Evolutionary conservation across 106 monocot species (phyloP).

Genomic region (Apostasia shenzhenica): DNA sequence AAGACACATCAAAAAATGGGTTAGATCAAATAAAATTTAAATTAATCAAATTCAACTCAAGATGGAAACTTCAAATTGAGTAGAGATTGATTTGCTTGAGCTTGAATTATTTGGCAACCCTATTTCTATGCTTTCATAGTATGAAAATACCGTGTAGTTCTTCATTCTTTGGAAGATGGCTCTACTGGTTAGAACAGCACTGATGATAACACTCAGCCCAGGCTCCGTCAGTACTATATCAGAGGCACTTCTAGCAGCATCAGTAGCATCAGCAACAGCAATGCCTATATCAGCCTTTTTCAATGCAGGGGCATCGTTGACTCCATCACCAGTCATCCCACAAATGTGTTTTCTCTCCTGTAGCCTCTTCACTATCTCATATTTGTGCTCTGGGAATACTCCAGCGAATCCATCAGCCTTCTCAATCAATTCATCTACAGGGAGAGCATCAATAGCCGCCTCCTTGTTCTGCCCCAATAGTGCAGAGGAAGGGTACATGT

Average conservation of each 20-base stretch:
- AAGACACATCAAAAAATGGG: too few relatives aligned
- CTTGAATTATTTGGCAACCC: too few relatives aligned
- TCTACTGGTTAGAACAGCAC: constrained; percentile 95
- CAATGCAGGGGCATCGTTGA: constrained; percentile 94
- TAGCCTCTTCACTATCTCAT: constrained; percentile 97
- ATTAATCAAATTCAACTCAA: too few relatives aligned
- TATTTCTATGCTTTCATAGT: too few relatives aligned
- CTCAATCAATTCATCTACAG: constrained; percentile 81
- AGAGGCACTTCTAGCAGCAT: constrained; percentile 95
- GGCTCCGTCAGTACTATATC: constrained; percentile 97
- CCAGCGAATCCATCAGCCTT: constrained; percentile 62
- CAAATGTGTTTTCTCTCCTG: constrained; percentile 96
- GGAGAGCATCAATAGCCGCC: constrained; percentile 64
- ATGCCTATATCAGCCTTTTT: constrained; percentile 99
- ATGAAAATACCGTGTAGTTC: constrained; percentile 60
- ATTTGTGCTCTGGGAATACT: constrained; percentile 74
- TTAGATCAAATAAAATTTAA: too few relatives aligned
- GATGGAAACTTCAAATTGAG: too few relatives aligned
- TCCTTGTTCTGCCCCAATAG: constrained; percentile 78
- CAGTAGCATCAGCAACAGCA: constrained; percentile 97
- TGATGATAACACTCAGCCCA: constrained; percentile 95
- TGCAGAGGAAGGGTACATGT: constrained; percentile 65
- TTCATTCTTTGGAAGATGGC: constrained; percentile 99
- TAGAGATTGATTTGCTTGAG: too few relatives aligned
- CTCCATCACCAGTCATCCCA: constrained; percentile 99